Conservation (phyloP, 331 rosid genomes). For the Erythrophleum ivorense region DNA sequence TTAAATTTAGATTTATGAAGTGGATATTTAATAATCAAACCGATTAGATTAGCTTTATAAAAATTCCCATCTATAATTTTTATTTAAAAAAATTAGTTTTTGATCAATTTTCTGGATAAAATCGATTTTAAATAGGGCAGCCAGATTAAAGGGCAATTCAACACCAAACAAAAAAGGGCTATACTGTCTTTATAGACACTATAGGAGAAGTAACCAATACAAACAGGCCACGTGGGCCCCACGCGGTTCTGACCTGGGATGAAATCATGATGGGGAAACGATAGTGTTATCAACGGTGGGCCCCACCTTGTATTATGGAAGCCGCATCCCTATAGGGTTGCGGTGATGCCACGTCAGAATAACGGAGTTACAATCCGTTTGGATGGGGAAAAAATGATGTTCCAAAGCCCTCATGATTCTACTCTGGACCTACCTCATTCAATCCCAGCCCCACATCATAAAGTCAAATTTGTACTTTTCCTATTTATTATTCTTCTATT, state of each 20-base stretch:
- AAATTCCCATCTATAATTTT: too few relatives aligned
- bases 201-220: slow-evolving; percentile 29
- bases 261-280: slow-evolving; percentile 22
- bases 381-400: not conserved
- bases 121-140: too few relatives aligned
- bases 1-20: too few relatives aligned
- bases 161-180: not conserved
- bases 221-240: slow-evolving; percentile 30
- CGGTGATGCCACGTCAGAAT: slow-evolving; percentile 46
- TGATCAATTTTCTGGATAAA: too few relatives aligned
- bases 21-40: too few relatives aligned
- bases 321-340: slow-evolving; percentile 58
- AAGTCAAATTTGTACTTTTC: slow-evolving; percentile 24
- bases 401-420: not conserved
- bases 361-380: slow-evolving; percentile 14
- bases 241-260: not conserved
- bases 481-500: not conserved
- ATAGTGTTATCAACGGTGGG: slow-evolving; percentile 47
- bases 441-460: not conserved
- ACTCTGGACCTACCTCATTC: not conserved
- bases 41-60: too few relatives aligned
- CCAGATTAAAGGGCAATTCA: not conserved
- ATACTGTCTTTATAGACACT: not conserved
- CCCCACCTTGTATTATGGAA: slow-evolving; percentile 40
- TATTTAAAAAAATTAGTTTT: too few relatives aligned